Percentiles rank a stretch among this genome's conserved stretches.
phyloP scores from a whole-genome alignment of 163 green algal species.

The Coccomyxa subellipsoidea region DNA sequence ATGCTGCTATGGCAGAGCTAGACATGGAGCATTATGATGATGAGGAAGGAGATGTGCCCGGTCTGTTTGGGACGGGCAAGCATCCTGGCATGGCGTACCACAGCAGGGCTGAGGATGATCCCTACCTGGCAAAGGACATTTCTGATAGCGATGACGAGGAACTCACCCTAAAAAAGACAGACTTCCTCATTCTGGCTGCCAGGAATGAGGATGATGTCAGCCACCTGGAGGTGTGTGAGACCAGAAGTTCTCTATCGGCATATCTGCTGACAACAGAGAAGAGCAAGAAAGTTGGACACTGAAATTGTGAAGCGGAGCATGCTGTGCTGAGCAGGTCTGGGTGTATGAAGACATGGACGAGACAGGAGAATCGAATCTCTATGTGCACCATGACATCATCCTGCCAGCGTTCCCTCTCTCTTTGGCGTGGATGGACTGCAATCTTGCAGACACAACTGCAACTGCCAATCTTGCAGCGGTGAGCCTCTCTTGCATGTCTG shows the following conservation, averaged over 20 bases:
- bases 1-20: slow-evolving; percentile 75
- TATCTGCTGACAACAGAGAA: neutral
- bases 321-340: slow-evolving; percentile 62
- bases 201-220: slow-evolving; percentile 93
- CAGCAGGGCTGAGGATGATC: slow-evolving; percentile 47
- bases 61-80: slow-evolving; percentile 55
- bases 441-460: slow-evolving; percentile 28
- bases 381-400: slow-evolving; percentile 96
- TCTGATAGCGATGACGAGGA: slow-evolving; percentile 75
- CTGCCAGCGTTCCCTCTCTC: slow-evolving; percentile 90
- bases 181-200: slow-evolving; percentile 88
- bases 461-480: slow-evolving; percentile 30
- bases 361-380: slow-evolving; percentile 77
- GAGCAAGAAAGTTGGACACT: neutral
- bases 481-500: neutral
- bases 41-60: slow-evolving; percentile 44
- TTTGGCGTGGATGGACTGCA: slow-evolving; percentile 83
- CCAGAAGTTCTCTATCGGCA: neutral
- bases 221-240: slow-evolving; percentile 71
- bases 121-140: slow-evolving; percentile 58
- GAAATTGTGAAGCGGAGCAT: neutral
- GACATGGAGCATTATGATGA: slow-evolving; percentile 93
- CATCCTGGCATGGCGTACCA: slow-evolving; percentile 42
- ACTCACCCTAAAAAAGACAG: slow-evolving; percentile 60
- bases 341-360: slow-evolving; percentile 86